Base-by-base conservation (phyloP, 768 basidiomycete genomes). In the Dictyophora rubrovolvata region DNA sequence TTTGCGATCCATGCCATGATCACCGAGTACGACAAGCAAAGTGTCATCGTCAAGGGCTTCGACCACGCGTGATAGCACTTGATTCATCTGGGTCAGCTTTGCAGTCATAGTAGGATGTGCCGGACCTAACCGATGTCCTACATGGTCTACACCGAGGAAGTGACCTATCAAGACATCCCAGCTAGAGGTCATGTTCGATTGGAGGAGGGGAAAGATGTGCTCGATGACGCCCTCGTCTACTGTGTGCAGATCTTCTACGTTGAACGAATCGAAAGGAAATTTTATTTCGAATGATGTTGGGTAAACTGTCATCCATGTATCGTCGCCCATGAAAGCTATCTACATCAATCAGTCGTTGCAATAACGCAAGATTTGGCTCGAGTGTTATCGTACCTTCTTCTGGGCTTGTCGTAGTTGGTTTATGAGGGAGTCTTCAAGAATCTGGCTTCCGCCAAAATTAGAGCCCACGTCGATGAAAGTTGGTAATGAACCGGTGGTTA, bases 171-270 rank as follows among this genome's bases (percentile, higher is more conserved):
- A 74, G 60, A 97, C 81, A 70, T 93, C 90, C 81, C 95, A 97
- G 1, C 81, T 73, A 17, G 74, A 72, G 0, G 73, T 70, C 17
- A 66, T 60, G 42, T 79, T 71, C 54, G 77, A 73, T 54, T 50
- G 37, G 5, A 98, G 77, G 20, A 93, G 78, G 0, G 92, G 91
- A 63, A 94, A 84, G 5, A 98, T 75, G 65, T 97, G 85, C 11
- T 74, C 66, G 37, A 89, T 86, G 58, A 98, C 93, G 8, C 95
- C 95, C 54, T 87, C 77, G 66, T 99, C 96, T 51, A 98, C 96
- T 0, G 91, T 87, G 66, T 99, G 93, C 2, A 99, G 77, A 69
- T 98, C 96, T 70, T 98, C 96, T 60, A 99, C 96, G 70, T 98
- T 93, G 78, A 99, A 98, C 0, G 93, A 96, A 70, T 96, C 94